Evolutionary conservation across 305 asterid genomes (phyloP).

Genomic region (Rubia balearica): DNA sequence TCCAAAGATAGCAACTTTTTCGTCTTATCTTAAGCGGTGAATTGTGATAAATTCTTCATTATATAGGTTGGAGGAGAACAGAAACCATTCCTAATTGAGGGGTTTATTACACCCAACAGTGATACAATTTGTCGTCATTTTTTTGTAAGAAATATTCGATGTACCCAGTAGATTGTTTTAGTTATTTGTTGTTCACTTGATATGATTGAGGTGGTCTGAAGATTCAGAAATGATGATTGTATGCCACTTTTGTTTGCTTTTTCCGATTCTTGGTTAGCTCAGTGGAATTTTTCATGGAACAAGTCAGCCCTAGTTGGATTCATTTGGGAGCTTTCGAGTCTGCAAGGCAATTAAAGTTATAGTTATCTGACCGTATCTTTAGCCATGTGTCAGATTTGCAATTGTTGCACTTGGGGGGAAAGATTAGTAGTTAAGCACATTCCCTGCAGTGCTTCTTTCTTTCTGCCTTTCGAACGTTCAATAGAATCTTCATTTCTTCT

Average conservation of each 20-base stretch:
- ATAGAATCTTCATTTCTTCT: background rate
- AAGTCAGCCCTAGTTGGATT: slow-evolving; percentile 3
- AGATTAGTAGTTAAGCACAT: background rate
- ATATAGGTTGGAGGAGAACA: background rate
- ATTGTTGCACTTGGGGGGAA: background rate
- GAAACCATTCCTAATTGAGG: background rate
- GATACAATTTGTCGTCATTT: background rate
- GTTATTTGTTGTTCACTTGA: background rate
- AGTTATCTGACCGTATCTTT: background rate
- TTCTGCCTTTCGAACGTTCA: background rate
- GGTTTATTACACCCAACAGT: background rate
- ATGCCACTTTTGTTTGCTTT: background rate
- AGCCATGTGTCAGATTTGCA: background rate
- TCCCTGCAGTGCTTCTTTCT: background rate
- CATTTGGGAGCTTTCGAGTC: background rate
- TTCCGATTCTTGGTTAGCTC: background rate
- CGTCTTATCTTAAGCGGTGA: background rate
- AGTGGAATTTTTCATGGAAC: background rate
- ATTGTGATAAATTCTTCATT: background rate
- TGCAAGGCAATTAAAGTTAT: background rate
- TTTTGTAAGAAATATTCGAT: background rate
- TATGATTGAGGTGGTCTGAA: background rate
- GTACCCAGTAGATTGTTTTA: background rate
- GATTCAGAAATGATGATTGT: background rate
- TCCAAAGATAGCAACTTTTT: background rate